Base-by-base conservation (phyloP, 345 rosid genomes). In the Ceriops zippeliana region DNA sequence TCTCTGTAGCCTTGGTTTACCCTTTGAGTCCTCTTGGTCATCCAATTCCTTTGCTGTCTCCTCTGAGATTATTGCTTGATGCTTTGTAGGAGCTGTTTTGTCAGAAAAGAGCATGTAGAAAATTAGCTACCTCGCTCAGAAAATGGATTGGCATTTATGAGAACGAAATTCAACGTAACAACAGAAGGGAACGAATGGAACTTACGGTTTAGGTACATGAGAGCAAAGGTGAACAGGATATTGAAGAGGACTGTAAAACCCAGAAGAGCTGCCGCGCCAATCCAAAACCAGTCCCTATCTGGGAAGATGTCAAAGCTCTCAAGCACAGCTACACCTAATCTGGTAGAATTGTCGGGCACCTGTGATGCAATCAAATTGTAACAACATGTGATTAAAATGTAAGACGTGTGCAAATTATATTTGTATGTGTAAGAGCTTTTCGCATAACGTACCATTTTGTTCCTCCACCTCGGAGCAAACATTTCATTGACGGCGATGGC, bases 391-490 rank as follows among this genome's bases (percentile, higher is more conserved):
- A 26, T 24, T 15, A 71, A 62, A 67, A 32, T 5, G 16, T 6
- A 37, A 24, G 46, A 52, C 13, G 2, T 13, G 24, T 2, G 35
- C 30, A 11, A 11, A 38, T 38, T 9, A 1, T 38, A 11, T 11
- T 38, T 9, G 47, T 38, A 9, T 10, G 47, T 54, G 58, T 15
- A 54, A 54, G 58, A 54, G 22, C 58, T 22, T 54, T 54, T 38
- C 0, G 16, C 10, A 28, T 21, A 21, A 75, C 75, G 11, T 86
- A 90, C 93, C 76, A 0, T 6, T 83, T 77, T 79, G 70, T 89
- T 68, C 89, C 84, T 87, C 98, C 98, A 93, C 63, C 98, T 81
- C 13, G 97, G 87, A 66, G 96, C 88, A 65, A 64, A 65, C 82
- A 93, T 76, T 83, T 93, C 98, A 35, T 89, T 93, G 20, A 89